phyloP scores from a whole-genome alignment of 139 green algal genomes.

The Axilococcus clingmanii region DNA sequence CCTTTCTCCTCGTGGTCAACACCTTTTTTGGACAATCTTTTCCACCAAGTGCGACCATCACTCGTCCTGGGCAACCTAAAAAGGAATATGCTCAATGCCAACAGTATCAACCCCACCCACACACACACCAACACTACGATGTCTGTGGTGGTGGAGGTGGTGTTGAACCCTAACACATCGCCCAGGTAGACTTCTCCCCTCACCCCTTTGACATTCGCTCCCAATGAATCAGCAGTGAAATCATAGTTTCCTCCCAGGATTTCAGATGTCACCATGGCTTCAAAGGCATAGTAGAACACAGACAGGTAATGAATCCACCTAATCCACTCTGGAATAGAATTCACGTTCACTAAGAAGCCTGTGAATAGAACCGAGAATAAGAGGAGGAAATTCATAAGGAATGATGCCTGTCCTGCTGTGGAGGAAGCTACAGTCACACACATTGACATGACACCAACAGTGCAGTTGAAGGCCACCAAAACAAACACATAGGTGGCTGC shows the following conservation, averaged over 20 bases:
- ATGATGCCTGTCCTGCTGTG: constrained; percentile 45
- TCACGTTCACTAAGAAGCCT: constrained; percentile 3
- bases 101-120: constrained; percentile 12
- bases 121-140: constrained; percentile 24
- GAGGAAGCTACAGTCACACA: constrained; percentile 29
- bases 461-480: constrained; percentile 27
- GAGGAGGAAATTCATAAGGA: constrained; percentile 72
- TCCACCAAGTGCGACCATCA: no score
- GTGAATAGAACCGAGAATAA: constrained; percentile 63
- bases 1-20: no score
- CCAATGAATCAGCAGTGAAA: neutral
- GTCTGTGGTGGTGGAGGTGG: constrained; percentile 8
- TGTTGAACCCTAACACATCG: constrained; percentile 24
- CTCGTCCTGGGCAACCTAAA: constrained; percentile 12
- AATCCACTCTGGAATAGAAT: constrained; percentile 26
- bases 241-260: neutral
- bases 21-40: no score
- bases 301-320: constrained; percentile 58
- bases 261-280: constrained; percentile 24
- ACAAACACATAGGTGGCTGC: constrained; percentile 33
- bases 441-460: constrained; percentile 50
- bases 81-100: constrained; percentile 14
- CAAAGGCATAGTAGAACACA: constrained; percentile 37
- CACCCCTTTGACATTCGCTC: constrained; percentile 7
- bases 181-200: constrained; percentile 14